Evolutionary conservation across 2,329 filamentous ascomycete genomes (phyloP), one percentile per base, ranked within the genome.

Genomic region (Clonostachys rosea): DNA sequence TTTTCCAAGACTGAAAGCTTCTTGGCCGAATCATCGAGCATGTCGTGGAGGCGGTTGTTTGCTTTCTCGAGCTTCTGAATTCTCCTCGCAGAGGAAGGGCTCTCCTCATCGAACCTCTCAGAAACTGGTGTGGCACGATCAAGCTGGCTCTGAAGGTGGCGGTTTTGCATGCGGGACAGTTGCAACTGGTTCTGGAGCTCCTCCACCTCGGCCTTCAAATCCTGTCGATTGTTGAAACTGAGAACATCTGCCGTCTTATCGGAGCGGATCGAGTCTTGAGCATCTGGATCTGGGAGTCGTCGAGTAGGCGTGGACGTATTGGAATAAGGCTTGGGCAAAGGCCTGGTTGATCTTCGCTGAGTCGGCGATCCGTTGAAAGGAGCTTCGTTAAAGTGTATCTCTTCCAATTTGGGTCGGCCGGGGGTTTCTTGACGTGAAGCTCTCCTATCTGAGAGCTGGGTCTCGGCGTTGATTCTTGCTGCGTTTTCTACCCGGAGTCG

Each of bases 171-270:
- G 65, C 96, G 87, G 5, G 87, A 85, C 63, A 97, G 82, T 61
- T 97, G 92, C 45, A 97, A 79, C 63, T 96, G 90, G 62, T 95
- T 96, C 63, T 96, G 92, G 24, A 96, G 77, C 65, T 95, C 85
- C 63, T 97, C 92, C 12, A 96, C 76, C 59, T 97, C 91, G 5
- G 89, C 81, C 59, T 91, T 94, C 50, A 95, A 74, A 61, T 97
- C 92, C 84, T 95, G 92, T 37, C 87, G 85, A 59, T 87, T 90
- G 69, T 94, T 92, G 68, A 89, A 89, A 54, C 84, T 86, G 40
- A 91, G 73, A 14, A 90, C 87, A 63, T 96, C 92, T 20, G 60
- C 82, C 1, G 90, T 96, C 48, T 84, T 81, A 61, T 97, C 92
- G 3, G 91, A 96, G 39, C 87, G 83, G 49, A 81, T 83, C 35